phyloP scores from a whole-genome alignment of 2,329 filamentous ascomycete species.

The Fusarium sacchari region DNA sequence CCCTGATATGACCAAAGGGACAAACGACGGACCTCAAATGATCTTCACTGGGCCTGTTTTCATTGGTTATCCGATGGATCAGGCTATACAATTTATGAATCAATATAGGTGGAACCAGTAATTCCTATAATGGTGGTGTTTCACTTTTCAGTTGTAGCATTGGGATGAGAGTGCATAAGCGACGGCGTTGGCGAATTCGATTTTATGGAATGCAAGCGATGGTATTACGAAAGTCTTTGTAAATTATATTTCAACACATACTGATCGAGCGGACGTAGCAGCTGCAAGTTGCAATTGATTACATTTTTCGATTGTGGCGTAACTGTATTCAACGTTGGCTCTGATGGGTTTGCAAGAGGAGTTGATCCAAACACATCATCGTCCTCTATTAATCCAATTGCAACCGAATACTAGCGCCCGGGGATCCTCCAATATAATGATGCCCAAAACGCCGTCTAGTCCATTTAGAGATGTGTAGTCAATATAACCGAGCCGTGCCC shows the following conservation, averaged over 20 bases:
- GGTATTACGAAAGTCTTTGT: constrained; percentile 4
- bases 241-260: not conserved
- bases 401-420: not conserved
- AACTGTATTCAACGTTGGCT: constrained; percentile 37
- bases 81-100: constrained; percentile 80
- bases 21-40: constrained; percentile 68
- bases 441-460: constrained; percentile 40
- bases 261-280: not conserved
- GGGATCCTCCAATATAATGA: not conserved
- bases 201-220: constrained; percentile 30
- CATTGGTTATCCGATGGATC: constrained; percentile 87
- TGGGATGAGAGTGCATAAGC: constrained; percentile 40
- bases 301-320: constrained; percentile 10
- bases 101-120: constrained; percentile 55
- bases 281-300: constrained; percentile 15
- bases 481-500: not conserved
- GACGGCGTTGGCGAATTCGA: constrained; percentile 44
- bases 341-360: constrained; percentile 2
- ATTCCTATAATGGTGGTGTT: constrained; percentile 21
- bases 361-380: not conserved
- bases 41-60: constrained; percentile 94
- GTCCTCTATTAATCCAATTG: constrained; percentile 7
- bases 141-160: constrained; percentile 19
- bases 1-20: constrained; percentile 49
- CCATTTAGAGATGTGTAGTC: not conserved